These are phyloP conservation scores for Eutrema yunnanense DNA, from an alignment of 345 rosid genomes.

Conservation along the genomic window DNA sequence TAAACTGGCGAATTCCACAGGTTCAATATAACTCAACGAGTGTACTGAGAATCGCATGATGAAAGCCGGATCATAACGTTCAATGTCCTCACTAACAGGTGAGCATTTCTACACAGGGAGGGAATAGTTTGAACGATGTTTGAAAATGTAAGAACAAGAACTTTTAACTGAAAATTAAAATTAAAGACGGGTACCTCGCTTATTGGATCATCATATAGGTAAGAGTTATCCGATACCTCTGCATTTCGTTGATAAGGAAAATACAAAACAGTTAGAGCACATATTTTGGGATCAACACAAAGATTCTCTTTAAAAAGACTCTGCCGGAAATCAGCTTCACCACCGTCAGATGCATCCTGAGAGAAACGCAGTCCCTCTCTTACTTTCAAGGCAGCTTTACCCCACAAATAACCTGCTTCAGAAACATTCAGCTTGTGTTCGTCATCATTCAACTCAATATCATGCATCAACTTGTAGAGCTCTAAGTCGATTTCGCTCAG, in stretches of 20 bases:
- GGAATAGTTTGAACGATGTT: background rate
- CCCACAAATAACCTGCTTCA: slow-evolving; percentile 72
- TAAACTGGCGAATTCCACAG: slow-evolving; percentile 70
- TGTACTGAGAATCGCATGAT: slow-evolving; percentile 64
- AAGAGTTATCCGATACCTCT: slow-evolving; percentile 7
- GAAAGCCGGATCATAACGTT: slow-evolving; percentile 78
- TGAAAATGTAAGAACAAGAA: background rate
- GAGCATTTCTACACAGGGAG: slow-evolving; percentile 35
- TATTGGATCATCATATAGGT: slow-evolving; percentile 2
- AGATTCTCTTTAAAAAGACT: slow-evolving; percentile 74
- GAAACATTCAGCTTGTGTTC: slow-evolving; percentile 32
- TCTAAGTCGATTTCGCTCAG: slow-evolving; percentile 65
- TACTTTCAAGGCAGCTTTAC: slow-evolving; percentile 52
- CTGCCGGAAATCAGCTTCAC: slow-evolving; percentile 42
- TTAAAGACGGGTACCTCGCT: slow-evolving; percentile 16
- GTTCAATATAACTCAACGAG: slow-evolving; percentile 66
- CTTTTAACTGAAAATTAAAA: background rate
- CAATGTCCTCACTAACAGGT: slow-evolving; percentile 27
- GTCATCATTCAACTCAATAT: slow-evolving; percentile 45
- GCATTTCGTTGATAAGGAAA: slow-evolving; percentile 62
- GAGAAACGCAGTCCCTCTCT: slow-evolving; percentile 48
- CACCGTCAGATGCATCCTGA: slow-evolving; percentile 33
- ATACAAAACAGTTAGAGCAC: slow-evolving; percentile 57
- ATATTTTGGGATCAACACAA: slow-evolving; percentile 64
- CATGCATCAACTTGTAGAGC: slow-evolving; percentile 57